Evolutionary conservation across 495 filamentous ascomycete species (phyloP), one percentile per base, ranked within the genome.

Genomic region (Viridothelium virens): DNA sequence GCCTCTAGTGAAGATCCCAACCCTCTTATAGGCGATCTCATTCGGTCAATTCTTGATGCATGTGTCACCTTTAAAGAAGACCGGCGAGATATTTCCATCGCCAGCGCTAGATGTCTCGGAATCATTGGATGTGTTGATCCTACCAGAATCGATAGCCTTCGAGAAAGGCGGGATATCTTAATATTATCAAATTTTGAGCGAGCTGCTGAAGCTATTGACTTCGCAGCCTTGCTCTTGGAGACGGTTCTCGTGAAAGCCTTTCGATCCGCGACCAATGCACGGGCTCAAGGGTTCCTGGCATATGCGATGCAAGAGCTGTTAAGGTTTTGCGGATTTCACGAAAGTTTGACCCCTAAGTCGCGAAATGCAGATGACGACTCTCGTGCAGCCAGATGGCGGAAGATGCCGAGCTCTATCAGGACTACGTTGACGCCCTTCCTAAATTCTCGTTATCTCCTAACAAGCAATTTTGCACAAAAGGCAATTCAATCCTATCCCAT

Each of bases 281-380:
- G 86, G 71, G 83, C 90, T 18, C 92, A 96, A 73, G 91, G 91
- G 1, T 97, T 95, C 73, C 80, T 99, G 16, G 90, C 92, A 14
- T 97, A 87, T 73, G 89, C 87, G 2, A 96, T 97, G 87, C 94
- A 99, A 75, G 89, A 94, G 70, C 81, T 99, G 9, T 83, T 97
- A 9, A 87, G 86, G 64, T 85, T 87, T 66, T 87, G 87, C 71
- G 85, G 87, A 37, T 84, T 96, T 66, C 66, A 66, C 39, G 59
- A 65, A 5, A 31, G 53, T 4, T 31, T 59, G 10, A 36, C 53
- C 7, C 25, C 53, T 4, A 59, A 36, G 18, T 36, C 53, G 7
- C 53, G 53, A 36, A 36, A 7, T 18, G 33, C 53, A 36, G 85
- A 84, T 46, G 75, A 77, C 34, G 76, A 79, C n/a, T 79, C 81